A percentile compares a stretch with the other conserved stretches of the same genome.
These are phyloP conservation scores for Rhizopus stolonifer DNA, from an alignment of 371 early-diverging fungal species.

Conservation along the genomic window DNA sequence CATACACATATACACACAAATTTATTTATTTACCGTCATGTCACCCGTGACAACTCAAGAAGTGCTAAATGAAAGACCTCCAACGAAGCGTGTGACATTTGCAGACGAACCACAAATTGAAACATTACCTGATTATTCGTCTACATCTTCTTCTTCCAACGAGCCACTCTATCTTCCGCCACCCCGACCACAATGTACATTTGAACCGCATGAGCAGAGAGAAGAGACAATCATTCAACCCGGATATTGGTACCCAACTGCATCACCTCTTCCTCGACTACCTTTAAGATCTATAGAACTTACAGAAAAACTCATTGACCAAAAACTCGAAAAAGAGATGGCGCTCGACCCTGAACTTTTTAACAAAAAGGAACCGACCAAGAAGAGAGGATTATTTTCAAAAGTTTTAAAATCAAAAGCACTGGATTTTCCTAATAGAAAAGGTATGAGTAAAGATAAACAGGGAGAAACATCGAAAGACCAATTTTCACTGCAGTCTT, in stretches of 20 bases:
- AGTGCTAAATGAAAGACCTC: background rate
- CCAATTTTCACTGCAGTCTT: conserved; percentile 11
- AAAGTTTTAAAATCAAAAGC: conserved; percentile 20
- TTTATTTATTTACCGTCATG: background rate
- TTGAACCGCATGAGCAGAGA: conserved; percentile 15
- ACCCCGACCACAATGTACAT: background rate
- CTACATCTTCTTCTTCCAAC: conserved; percentile 6
- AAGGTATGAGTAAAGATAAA: conserved; percentile 15
- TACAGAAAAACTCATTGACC: conserved; percentile 17
- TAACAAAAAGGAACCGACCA: background rate
- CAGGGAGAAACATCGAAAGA: background rate
- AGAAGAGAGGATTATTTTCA: conserved; percentile 3
- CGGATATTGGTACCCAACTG: conserved; percentile 20
- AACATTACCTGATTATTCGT: conserved; percentile 11
- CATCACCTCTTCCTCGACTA: background rate
- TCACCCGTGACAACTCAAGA: background rate
- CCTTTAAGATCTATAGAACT: conserved; percentile 9
- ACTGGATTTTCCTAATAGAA: conserved; percentile 34
- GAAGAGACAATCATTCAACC: conserved; percentile 9
- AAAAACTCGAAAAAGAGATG: conserved; percentile 18
- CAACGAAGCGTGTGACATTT: conserved; percentile 21
- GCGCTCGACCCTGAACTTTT: conserved; percentile 2
- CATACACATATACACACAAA: background rate
- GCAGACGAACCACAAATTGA: conserved; percentile 18
- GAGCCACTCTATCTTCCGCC: background rate